Conservation (phyloP, 116 monocot genomes). For the Dioscorea cayenensis region DNA sequence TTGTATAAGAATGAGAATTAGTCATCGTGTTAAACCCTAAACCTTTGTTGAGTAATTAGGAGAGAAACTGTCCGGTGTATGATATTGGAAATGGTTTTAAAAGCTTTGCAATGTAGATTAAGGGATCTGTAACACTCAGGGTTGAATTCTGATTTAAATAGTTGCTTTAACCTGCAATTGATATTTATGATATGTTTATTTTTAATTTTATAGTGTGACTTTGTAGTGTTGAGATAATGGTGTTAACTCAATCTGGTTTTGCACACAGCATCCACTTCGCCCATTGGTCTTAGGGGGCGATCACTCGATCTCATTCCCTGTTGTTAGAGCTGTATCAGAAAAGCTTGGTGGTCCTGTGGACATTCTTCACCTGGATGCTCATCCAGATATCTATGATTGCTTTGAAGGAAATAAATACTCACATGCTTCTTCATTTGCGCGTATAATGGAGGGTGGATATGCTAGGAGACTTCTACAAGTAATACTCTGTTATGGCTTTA, state of each 20-base stretch:
- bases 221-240: not conserved
- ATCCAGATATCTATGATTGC: slow-evolving; percentile 92
- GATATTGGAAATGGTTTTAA: too few relatives aligned
- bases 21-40: too few relatives aligned
- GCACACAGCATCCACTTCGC: slow-evolving; percentile 65
- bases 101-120: too few relatives aligned
- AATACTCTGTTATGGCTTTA: not conserved
- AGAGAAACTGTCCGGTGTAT: too few relatives aligned
- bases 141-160: too few relatives aligned
- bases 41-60: too few relatives aligned
- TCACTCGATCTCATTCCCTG: slow-evolving; percentile 95
- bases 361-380: slow-evolving; percentile 94
- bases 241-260: not conserved
- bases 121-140: too few relatives aligned
- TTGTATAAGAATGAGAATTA: too few relatives aligned
- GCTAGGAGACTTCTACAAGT: slow-evolving; percentile 91
- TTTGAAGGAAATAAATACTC: slow-evolving; percentile 96
- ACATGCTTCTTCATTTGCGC: slow-evolving; percentile 96
- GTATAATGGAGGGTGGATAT: slow-evolving; percentile 98
- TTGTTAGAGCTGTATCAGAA: slow-evolving; percentile 90
- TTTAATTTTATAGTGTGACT: too few relatives aligned
- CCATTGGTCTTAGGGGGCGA: slow-evolving; percentile 95
- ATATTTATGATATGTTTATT: too few relatives aligned
- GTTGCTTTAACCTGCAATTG: too few relatives aligned
- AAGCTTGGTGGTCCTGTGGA: slow-evolving; percentile 90